Evolutionary conservation across 179 eudicot species (phyloP).

Genomic region (Beta corolliflora): DNA sequence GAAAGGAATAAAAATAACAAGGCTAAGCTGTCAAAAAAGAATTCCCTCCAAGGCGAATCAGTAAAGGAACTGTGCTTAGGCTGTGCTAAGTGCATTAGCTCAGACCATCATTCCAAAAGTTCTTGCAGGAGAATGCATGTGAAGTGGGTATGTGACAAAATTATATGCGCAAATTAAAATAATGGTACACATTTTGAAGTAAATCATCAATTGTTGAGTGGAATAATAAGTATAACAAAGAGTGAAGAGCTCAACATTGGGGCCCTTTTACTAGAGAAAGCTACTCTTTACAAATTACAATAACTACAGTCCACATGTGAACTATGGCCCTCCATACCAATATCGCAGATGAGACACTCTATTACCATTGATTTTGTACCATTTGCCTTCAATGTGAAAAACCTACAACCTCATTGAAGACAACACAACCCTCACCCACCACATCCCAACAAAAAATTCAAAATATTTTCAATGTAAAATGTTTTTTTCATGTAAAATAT

Average conservation of each 20-base stretch:
- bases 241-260: neutral
- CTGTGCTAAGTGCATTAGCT: neutral
- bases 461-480: too few species aligned
- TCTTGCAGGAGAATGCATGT: constrained; percentile 8
- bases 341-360: constrained; percentile 1
- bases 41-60: too few species aligned
- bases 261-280: constrained; percentile 20
- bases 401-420: neutral
- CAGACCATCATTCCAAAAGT: constrained; percentile 5
- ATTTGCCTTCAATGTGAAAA: constrained; percentile 13
- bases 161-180: constrained; percentile 1
- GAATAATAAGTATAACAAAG: too few species aligned
- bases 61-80: neutral
- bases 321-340: constrained; percentile 26
- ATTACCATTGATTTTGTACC: neutral
- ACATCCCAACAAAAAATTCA: neutral
- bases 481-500: too few species aligned
- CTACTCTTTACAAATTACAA: constrained; percentile 4
- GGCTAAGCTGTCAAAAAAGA: neutral
- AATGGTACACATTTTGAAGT: neutral
- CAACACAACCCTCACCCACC: constrained; percentile 6
- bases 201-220: neutral
- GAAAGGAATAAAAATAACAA: too few species aligned
- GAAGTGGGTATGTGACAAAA: neutral
- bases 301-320: constrained; percentile 32